phyloP scores from a whole-genome alignment of 768 basidiomycete species.

The Kwoniella bestiolae region DNA sequence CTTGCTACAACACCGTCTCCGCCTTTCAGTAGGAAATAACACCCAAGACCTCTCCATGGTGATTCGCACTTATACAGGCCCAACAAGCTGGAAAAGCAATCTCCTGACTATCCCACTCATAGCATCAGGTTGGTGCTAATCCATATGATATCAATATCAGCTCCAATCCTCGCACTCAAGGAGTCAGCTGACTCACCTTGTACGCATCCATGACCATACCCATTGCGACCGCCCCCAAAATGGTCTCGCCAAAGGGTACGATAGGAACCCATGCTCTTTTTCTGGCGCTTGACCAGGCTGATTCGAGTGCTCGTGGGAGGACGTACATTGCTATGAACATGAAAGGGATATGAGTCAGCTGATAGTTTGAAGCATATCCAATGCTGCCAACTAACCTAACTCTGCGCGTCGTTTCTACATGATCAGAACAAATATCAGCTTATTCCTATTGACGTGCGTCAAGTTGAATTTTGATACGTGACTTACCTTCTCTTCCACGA shows the following conservation, averaged over 20 bases:
- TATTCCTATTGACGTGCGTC: too few relatives aligned
- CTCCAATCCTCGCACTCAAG: background rate
- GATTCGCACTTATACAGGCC: conserved; percentile 33
- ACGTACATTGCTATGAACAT: conserved; percentile 53
- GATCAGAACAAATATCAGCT: background rate
- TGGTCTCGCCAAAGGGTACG: conserved; percentile 58
- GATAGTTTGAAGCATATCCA: background rate
- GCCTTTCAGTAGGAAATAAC: too few relatives aligned
- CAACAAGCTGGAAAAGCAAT: conserved; percentile 53
- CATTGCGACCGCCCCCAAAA: conserved; percentile 75
- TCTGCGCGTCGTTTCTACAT: conserved; percentile 74
- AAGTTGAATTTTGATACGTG: background rate
- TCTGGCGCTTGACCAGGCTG: conserved; percentile 79
- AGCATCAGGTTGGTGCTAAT: conserved; percentile 52
- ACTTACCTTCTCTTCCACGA: conserved; percentile 76
- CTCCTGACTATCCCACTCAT: conserved; percentile 49
- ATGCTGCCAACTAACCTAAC: conserved; percentile 71
- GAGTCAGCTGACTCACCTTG: conserved; percentile 37
- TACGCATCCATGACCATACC: conserved; percentile 79
- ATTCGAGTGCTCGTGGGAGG: conserved; percentile 86
- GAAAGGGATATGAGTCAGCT: conserved; percentile 12
- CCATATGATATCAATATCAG: background rate
- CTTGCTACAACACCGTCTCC: too few relatives aligned
- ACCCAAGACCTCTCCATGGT: background rate
- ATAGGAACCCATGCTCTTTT: conserved; percentile 72